Conservation (phyloP, 78 protist genomes). For the Speleostelium caveatum region DNA sequence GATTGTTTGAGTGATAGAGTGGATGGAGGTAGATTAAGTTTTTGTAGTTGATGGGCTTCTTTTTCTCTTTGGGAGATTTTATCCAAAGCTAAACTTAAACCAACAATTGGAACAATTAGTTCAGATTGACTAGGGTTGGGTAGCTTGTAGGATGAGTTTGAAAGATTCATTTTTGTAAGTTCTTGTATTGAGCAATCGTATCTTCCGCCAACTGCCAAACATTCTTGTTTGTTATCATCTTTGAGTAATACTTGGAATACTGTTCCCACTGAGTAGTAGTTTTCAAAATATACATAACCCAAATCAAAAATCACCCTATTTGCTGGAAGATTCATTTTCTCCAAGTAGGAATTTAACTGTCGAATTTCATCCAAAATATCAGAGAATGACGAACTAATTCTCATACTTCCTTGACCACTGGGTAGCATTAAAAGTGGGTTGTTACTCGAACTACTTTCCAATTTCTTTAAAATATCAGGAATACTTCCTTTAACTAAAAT, state of each 20-base stretch:
- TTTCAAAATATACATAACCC: constrained; percentile 33
- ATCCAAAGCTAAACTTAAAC: constrained; percentile 53
- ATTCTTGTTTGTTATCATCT: constrained; percentile 29
- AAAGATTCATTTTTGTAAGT: neutral
- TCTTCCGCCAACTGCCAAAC: constrained; percentile 66
- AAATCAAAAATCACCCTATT: constrained; percentile 40
- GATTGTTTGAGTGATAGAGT: neutral
- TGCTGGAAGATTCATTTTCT: constrained; percentile 14
- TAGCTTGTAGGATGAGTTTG: neutral
- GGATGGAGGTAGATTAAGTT: constrained; percentile 5
- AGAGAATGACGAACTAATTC: constrained; percentile 32
- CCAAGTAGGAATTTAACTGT: constrained; percentile 9
- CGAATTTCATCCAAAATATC: constrained; percentile 36
- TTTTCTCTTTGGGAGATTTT: constrained; percentile 37
- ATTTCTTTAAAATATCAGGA: constrained; percentile 25
- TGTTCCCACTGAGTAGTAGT: constrained; percentile 19
- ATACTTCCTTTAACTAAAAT: constrained; percentile 35
- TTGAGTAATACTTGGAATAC: constrained; percentile 44
- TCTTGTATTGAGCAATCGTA: constrained; percentile 1
- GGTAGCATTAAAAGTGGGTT: neutral
- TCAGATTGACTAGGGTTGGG: neutral
- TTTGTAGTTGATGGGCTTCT: constrained; percentile 4
- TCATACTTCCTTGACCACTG: neutral
- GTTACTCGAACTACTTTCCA: neutral
- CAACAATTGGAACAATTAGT: constrained; percentile 22